A percentile compares a stretch with the other conserved stretches of the same genome.
Conservation (phyloP, 176 grass and related monocot species). For the Tuctoria greenei region DNA sequence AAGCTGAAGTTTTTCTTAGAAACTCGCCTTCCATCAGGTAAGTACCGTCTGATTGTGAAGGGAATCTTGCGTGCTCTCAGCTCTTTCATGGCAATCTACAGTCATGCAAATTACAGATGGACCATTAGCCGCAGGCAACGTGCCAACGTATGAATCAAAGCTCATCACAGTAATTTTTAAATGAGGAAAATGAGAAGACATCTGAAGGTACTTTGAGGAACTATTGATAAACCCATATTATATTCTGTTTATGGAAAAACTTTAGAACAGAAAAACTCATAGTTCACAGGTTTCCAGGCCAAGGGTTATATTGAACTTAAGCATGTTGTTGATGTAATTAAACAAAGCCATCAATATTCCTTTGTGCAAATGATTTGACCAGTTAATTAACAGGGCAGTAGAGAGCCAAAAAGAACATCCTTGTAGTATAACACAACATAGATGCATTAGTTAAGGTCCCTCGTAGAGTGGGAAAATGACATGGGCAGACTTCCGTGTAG, state of each 20-base stretch:
- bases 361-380: background rate
- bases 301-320: background rate
- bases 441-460: background rate
- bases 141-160: too few species aligned
- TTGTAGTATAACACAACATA: background rate
- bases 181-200: background rate
- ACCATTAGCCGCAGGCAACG: constrained; percentile 3
- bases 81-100: constrained; percentile 93
- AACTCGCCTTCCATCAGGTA: constrained; percentile 82
- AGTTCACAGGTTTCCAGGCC: too few species aligned
- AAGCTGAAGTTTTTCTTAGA: background rate
- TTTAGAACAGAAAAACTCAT: background rate
- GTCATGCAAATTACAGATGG: constrained; percentile 15
- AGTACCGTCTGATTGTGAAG: constrained; percentile 79
- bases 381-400: background rate
- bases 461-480: background rate
- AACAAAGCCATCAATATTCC: background rate
- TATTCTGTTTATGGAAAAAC: too few species aligned
- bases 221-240: too few species aligned
- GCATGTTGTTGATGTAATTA: background rate
- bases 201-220: background rate
- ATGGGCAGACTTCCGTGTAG: background rate
- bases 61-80: constrained; percentile 79
- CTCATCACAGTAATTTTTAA: background rate
- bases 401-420: background rate